These are phyloP conservation scores for Helicocarpus griseus DNA, from an alignment of 2,329 filamentous ascomycete species.

Conservation along the genomic window DNA sequence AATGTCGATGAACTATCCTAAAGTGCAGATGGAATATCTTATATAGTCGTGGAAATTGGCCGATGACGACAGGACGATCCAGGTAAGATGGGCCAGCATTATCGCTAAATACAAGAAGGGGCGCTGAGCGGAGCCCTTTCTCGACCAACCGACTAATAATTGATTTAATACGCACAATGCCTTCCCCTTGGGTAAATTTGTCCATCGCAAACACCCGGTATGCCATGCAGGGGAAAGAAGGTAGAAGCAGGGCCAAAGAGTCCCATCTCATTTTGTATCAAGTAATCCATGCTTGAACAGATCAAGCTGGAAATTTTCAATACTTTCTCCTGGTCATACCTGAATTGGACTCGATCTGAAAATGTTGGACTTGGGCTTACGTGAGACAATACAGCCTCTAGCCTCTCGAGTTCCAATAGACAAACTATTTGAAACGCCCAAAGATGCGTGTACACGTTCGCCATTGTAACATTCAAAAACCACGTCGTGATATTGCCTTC, in stretches of 20 bases:
- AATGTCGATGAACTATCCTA: too few species aligned
- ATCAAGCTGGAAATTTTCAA: constrained; percentile 19
- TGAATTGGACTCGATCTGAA: neutral
- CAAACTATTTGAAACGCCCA: constrained; percentile 33
- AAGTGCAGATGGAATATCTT: too few species aligned
- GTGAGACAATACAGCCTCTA: constrained; percentile 6
- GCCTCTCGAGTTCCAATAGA: constrained; percentile 18
- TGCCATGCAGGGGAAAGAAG: constrained; percentile 20
- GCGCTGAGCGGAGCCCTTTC: constrained; percentile 13
- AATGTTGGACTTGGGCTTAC: neutral
- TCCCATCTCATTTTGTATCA: constrained; percentile 31
- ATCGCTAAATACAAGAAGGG: constrained; percentile 7
- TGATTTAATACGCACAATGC: constrained; percentile 1
- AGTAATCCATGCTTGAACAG: constrained; percentile 28
- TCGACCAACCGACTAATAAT: constrained; percentile 10
- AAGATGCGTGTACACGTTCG: constrained; percentile 30
- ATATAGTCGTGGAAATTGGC: too few species aligned
- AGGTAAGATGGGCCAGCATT: too few species aligned
- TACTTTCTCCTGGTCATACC: neutral
- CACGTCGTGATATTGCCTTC: constrained; percentile 12
- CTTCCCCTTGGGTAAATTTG: neutral
- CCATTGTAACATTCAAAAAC: constrained; percentile 28
- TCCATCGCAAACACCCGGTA: constrained; percentile 7
- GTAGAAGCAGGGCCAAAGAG: constrained; percentile 31
- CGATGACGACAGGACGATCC: too few species aligned